Conservation (phyloP, 169 alveolate genomes). For the Ichthyophthirius multifiliis region DNA sequence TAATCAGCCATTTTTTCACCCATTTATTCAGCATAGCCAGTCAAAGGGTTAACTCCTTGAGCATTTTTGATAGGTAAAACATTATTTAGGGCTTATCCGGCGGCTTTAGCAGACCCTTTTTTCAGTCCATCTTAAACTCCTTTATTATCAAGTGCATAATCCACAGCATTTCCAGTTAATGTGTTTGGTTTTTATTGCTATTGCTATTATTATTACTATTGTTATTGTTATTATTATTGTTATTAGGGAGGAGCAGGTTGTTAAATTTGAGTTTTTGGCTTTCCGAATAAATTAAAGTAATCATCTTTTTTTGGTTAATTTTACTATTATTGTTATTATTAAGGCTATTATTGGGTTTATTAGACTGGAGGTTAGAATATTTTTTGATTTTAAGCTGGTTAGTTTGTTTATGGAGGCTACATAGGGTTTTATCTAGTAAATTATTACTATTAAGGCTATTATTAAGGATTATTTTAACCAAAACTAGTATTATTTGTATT, state of each 20-base stretch:
- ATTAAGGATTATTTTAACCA: too few species aligned
- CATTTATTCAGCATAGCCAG: background rate
- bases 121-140: too few species aligned
- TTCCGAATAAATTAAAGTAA: background rate
- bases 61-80: background rate
- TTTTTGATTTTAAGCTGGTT: background rate
- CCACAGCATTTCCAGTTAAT: too few species aligned
- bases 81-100: background rate
- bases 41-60: background rate
- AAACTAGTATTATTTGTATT: background rate
- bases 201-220: too few species aligned
- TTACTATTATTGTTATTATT: background rate
- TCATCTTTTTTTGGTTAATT: background rate
- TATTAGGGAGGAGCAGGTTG: background rate
- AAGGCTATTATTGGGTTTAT: background rate
- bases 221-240: too few species aligned
- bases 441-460: too few species aligned
- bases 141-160: too few species aligned
- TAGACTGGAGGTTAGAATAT: background rate
- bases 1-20: background rate
- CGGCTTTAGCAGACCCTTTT: background rate
- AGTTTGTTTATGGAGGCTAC: too few species aligned
- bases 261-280: background rate
- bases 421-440: background rate
- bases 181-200: too few species aligned